Evolutionary conservation across 106 monocot species (phyloP).

Genomic region (Dioscorea dumetorum): DNA sequence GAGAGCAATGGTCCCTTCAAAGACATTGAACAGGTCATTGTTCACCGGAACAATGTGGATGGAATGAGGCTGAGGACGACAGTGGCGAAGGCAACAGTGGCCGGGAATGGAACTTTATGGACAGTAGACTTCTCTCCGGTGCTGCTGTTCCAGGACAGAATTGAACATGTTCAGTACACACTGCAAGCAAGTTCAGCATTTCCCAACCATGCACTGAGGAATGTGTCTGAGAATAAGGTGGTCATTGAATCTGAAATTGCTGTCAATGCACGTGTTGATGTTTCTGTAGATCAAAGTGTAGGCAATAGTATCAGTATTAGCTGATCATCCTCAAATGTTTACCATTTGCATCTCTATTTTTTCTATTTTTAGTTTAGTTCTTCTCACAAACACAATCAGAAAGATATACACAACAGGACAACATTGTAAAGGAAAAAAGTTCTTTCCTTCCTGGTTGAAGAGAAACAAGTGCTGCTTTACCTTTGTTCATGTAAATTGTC

Average conservation of each 20-base stretch:
- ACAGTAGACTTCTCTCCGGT: slow-evolving; percentile 41
- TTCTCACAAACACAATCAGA: background rate
- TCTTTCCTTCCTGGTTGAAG: too few relatives aligned
- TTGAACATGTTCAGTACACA: slow-evolving; percentile 45
- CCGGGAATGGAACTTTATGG: slow-evolving; percentile 46
- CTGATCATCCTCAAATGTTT: background rate
- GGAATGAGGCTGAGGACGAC: slow-evolving; percentile 61
- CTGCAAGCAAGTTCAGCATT: slow-evolving; percentile 15
- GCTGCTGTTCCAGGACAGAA: slow-evolving; percentile 46
- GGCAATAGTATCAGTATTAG: background rate
- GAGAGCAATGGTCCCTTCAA: slow-evolving; percentile 31
- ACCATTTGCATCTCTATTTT: background rate
- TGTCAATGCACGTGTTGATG: slow-evolving; percentile 35
- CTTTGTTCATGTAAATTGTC: too few relatives aligned
- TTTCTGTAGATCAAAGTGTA: slow-evolving; percentile 36
- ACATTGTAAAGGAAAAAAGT: too few relatives aligned
- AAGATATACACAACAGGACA: too few relatives aligned
- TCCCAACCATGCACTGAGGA: slow-evolving; percentile 36
- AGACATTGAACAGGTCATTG: slow-evolving; percentile 37
- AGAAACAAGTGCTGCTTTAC: too few relatives aligned
- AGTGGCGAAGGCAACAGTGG: slow-evolving; percentile 19
- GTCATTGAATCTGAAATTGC: slow-evolving; percentile 30
- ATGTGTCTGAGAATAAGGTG: slow-evolving; percentile 34
- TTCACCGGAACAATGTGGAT: slow-evolving; percentile 35
- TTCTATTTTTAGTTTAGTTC: background rate